Evolutionary conservation across 2,329 filamentous ascomycete genomes (phyloP).

Genomic region (Hypoxylon sp.): DNA sequence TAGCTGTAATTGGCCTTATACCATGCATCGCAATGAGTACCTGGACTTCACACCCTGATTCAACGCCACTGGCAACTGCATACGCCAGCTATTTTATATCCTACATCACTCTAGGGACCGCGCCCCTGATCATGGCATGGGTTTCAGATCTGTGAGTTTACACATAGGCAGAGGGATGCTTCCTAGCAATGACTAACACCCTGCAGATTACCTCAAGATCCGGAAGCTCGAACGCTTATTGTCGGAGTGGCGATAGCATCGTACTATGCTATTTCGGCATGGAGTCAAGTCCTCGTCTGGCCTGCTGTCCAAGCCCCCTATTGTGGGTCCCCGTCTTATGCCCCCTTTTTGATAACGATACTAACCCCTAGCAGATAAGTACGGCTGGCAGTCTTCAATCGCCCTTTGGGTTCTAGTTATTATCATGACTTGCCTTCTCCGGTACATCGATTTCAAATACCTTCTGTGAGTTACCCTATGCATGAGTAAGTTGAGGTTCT

Average conservation of each 20-base stretch:
- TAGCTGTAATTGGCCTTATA: constrained; percentile 58
- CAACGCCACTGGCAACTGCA: constrained; percentile 58
- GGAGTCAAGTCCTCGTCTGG: constrained; percentile 65
- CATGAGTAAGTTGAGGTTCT: background rate
- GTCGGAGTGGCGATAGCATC: constrained; percentile 62
- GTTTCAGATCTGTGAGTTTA: constrained; percentile 55
- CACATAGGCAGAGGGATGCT: constrained; percentile 9
- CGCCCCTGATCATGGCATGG: constrained; percentile 65
- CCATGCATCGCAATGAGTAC: constrained; percentile 64
- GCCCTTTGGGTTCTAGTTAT: constrained; percentile 59
- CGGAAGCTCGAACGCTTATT: constrained; percentile 61
- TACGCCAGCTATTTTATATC: constrained; percentile 66
- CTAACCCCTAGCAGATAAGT: constrained; percentile 51
- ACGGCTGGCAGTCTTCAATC: constrained; percentile 62
- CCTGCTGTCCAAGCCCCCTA: constrained; percentile 63
- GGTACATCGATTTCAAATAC: constrained; percentile 58
- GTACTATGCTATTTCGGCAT: constrained; percentile 63
- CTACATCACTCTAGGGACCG: constrained; percentile 61
- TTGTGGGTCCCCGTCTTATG: constrained; percentile 49
- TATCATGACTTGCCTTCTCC: constrained; percentile 57
- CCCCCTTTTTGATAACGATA: background rate
- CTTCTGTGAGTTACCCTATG: constrained; percentile 46
- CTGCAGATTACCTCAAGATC: constrained; percentile 57
- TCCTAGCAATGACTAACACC: constrained; percentile 6
- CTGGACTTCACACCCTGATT: constrained; percentile 61